Base-by-base conservation (phyloP, 208 protist genomes). In the Acanthamoeba healyi region DNA sequence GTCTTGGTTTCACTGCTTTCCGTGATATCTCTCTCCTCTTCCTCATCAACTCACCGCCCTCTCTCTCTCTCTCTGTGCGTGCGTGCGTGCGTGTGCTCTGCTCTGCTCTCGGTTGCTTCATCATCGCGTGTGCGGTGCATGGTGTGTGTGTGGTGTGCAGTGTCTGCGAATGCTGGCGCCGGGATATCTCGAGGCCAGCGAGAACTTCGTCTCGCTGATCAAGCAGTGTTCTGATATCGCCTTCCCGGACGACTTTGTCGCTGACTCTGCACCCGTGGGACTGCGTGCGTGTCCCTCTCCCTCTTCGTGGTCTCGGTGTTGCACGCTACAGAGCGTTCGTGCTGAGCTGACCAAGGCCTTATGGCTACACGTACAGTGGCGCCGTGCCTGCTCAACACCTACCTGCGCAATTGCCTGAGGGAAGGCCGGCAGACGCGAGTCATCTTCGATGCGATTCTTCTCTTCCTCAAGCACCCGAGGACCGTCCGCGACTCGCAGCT, bases 151-250 rank as follows among this genome's bases (percentile, higher is more conserved):
- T 5, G 19, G 17, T 15, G 22, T 0, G 32, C 84, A 91, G 84
- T 91, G 84, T 24, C 17, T 42, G n/a, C 49, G 58, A 2, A 4
- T 46, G 58, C 58, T 91, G n/a, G 32, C 56, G 26, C 6, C 32
- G 38, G 58, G 56, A 29, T 70, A 42, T 72, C 29, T 72, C 26
- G 56, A 91, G 2, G 15, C 26, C 29, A 36, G 10, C 56, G 84
- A 91, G 10, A 49, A 54, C 58, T 32, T 26, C 24, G 19, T 4
- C 34, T 63, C 84, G 15, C 19, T 91, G n/a, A n/a, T 91, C 22
- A 3, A 42, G 7, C 84, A 91, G 19, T 91, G 84, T 34, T 44
- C 84, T 9, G 17, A 91, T 36, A 44, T 91, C 84, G 10, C 32
- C 58, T 49, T 91, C 32, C 26, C 84, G 0, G 56, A 72, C 6